Percentiles rank a stretch among this genome's conserved stretches.
Evolutionary conservation across 139 green algal species (phyloP).

Genomic region (Coelastrella sp.): DNA sequence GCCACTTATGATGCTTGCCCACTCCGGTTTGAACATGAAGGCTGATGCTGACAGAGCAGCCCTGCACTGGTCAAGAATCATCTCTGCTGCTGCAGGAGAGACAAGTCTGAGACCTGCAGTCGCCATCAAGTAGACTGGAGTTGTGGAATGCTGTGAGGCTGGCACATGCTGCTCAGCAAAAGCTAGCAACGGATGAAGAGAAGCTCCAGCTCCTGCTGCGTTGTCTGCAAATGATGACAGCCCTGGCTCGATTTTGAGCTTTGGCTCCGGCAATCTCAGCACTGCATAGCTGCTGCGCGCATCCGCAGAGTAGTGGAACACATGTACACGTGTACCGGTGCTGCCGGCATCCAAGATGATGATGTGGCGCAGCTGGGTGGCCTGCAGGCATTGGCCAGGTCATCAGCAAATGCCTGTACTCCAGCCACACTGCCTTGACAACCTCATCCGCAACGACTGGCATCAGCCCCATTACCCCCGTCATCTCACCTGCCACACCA

Average conservation of each 20-base stretch:
- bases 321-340: conserved; percentile 62
- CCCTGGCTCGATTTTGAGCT: conserved; percentile 54
- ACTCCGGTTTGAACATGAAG: conserved; percentile 54
- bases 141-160: conserved; percentile 8
- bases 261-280: conserved; percentile 59
- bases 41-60: conserved; percentile 41
- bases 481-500: conserved; percentile 9
- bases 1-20: conserved; percentile 54
- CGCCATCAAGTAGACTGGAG: conserved; percentile 64
- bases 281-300: conserved; percentile 43
- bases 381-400: background rate
- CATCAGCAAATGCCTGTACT: background rate
- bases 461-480: background rate
- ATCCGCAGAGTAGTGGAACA: conserved; percentile 55
- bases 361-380: background rate
- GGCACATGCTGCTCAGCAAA: conserved; percentile 62
- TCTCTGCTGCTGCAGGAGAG: conserved; percentile 21
- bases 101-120: conserved; percentile 69
- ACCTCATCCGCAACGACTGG: no score
- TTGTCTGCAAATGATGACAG: conserved; percentile 51
- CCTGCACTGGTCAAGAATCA: conserved; percentile 54
- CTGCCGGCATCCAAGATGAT: conserved; percentile 63
- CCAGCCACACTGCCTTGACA: background rate
- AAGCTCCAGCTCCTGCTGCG: conserved; percentile 43
- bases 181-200: conserved; percentile 53